Conservation (phyloP, 495 filamentous ascomycete species). For the Aspergillus carlsbadensis region DNA sequence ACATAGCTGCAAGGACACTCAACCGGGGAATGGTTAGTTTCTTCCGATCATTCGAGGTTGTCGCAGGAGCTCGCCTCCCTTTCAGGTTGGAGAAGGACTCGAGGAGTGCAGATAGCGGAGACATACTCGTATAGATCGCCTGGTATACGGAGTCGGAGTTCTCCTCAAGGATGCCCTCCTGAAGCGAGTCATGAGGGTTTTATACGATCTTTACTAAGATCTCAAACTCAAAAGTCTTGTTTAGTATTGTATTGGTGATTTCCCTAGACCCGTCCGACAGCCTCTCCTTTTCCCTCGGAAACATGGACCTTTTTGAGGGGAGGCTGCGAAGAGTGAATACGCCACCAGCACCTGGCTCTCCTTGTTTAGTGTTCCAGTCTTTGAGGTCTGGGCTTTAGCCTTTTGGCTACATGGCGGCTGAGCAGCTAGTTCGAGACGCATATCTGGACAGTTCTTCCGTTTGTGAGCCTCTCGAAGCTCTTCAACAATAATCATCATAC, state of each 20-base stretch:
- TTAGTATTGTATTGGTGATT: not conserved
- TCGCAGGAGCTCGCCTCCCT: too few species aligned
- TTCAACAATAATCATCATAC: not conserved
- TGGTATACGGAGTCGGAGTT: too few species aligned
- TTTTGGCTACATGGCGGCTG: constrained; percentile 1
- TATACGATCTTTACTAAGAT: not conserved
- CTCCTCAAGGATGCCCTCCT: not conserved
- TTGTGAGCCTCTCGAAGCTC: constrained; percentile 4
- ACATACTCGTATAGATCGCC: not conserved
- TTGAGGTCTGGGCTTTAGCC: constrained; percentile 7
- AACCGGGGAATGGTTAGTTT: too few species aligned
- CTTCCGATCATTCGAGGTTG: too few species aligned
- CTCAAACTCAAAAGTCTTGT: not conserved
- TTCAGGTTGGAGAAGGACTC: not conserved
- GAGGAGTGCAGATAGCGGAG: not conserved
- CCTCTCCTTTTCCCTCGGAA: too few species aligned
- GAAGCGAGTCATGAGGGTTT: not conserved
- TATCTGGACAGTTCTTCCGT: constrained; percentile 15
- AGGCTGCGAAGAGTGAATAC: not conserved
- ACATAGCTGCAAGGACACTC: too few species aligned
- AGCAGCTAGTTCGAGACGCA: constrained; percentile 5
- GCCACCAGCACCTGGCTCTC: not conserved
- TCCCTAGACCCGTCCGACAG: too few species aligned
- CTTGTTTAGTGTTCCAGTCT: constrained; percentile 11
- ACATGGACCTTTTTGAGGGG: too few species aligned